Evolutionary conservation across 75 land plant genomes (phyloP).

Genomic region (Isoetes taiwanensis): DNA sequence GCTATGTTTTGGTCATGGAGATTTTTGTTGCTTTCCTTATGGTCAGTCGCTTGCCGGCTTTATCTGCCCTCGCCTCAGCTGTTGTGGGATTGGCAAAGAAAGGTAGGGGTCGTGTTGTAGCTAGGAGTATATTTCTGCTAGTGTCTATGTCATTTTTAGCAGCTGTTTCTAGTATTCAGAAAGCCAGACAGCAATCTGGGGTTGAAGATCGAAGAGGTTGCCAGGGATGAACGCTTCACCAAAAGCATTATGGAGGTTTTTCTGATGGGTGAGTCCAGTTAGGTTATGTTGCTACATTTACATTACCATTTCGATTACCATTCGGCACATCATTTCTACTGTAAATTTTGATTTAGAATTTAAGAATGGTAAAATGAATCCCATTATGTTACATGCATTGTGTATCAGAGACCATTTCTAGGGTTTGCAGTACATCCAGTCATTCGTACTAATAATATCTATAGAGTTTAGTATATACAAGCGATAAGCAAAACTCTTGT

Average conservation of each 20-base stretch:
- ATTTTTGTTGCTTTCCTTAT: constrained; percentile 23
- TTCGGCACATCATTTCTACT: neutral
- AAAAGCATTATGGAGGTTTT: constrained; percentile 38
- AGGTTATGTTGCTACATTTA: neutral
- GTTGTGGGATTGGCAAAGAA: constrained; percentile 34
- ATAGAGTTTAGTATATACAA: too few species aligned
- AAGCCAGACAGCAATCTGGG: constrained; percentile 21
- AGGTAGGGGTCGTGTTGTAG: constrained; percentile 35
- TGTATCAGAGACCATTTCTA: constrained; percentile 24
- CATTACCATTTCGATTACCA: neutral
- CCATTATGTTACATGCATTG: constrained; percentile 21
- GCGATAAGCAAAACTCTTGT: too few species aligned
- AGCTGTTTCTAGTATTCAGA: constrained; percentile 23
- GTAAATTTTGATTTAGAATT: neutral
- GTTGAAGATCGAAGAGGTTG: constrained; percentile 20
- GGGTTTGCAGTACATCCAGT: neutral
- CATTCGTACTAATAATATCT: too few species aligned
- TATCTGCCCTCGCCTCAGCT: constrained; percentile 24
- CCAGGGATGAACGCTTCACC: constrained; percentile 50
- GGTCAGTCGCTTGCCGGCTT: constrained; percentile 29
- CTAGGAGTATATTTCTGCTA: constrained; percentile 41
- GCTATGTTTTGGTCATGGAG: constrained; percentile 19
- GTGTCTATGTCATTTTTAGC: constrained; percentile 25
- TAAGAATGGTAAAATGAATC: too few species aligned
- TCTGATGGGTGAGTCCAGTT: constrained; percentile 62